Base-by-base conservation (phyloP, 306 rosid species). In the apple (Malus domestica) region DNA sequence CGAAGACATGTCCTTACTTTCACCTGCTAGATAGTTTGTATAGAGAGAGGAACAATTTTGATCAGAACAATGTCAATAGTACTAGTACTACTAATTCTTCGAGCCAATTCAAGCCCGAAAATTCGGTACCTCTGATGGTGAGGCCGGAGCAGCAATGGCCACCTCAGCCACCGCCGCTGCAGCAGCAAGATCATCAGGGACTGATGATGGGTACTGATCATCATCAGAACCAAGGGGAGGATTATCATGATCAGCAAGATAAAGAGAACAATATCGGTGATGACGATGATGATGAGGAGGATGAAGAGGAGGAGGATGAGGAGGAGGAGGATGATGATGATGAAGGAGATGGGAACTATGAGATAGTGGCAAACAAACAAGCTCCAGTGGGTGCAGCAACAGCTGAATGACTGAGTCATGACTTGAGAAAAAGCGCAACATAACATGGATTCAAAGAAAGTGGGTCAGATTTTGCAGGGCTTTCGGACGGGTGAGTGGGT, bases 81-180 rank as follows among this genome's bases (percentile, higher is more conserved):
- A 20, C 6, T 15, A 10, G 19, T 16, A 6, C 10, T 9, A 27
- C 10, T 13, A 35, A 40, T 13, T 61, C 23, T 0, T 25, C 62
- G 27, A 18, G 40, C 40, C 68, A 63, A 30, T 63, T 63, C 42
- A 84, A 65, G 74, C 81, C 82, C 6, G 90, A 86, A 68, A 87
- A 73, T 42, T 67, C 78, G 22, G 88, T 82, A 7, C 96, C 99
- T 1, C 59, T 95, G 44, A 90, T 95, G 99, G 97, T 95, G 29
- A 80, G 78, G 65, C 97, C 98, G 35, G 97, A 95, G 85, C 98
- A 95, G 81, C 98, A 95, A 35, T 95, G 97, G 98, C 98, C 97
- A 1, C 98, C 96, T 3, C 40, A 30, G 30, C 19, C 19, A 4
- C 38, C 18, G 10, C 40, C 8, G 2, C 20, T 5, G 18, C 70